Conservation (phyloP, 352 stramenopile species). For the Phytophthora syringae region DNA sequence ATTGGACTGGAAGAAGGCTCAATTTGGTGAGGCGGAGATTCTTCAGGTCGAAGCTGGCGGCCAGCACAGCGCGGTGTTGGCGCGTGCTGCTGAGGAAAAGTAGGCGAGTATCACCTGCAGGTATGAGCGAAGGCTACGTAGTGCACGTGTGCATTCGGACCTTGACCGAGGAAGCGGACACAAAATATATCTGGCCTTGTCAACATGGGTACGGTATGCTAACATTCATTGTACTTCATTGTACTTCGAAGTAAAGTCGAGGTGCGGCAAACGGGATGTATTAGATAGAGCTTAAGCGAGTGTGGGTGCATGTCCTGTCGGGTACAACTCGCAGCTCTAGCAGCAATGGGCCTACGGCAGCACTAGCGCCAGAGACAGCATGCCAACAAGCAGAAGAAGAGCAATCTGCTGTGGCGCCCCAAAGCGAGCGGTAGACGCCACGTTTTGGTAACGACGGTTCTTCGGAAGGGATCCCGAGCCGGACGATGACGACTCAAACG, state of each 20-base stretch:
- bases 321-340: not conserved
- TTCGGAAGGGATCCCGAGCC: conserved; percentile 25
- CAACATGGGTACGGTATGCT: too few relatives aligned
- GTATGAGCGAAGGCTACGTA: conserved; percentile 13
- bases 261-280: conserved; percentile 17
- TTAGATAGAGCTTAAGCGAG: too few relatives aligned
- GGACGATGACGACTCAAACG: conserved; percentile 27
- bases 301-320: too few relatives aligned
- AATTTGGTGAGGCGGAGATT: conserved; percentile 66
- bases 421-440: conserved; percentile 23
- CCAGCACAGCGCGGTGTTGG: conserved; percentile 88
- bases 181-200: conserved; percentile 27
- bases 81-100: conserved; percentile 28
- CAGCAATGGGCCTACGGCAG: conserved; percentile 7
- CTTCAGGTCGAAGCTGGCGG: conserved; percentile 86
- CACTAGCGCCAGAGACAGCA: conserved; percentile 21
- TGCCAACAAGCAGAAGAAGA: conserved; percentile 14
- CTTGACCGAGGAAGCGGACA: too few relatives aligned
- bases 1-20: conserved; percentile 77
- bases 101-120: conserved; percentile 8
- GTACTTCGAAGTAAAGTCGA: too few relatives aligned
- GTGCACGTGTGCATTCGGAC: too few relatives aligned
- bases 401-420: conserved; percentile 26
- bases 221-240: too few relatives aligned
- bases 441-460: conserved; percentile 19